These are phyloP conservation scores for Ogataea siamensis DNA, from an alignment of 805 yeast genomes.

Conservation along the genomic window DNA sequence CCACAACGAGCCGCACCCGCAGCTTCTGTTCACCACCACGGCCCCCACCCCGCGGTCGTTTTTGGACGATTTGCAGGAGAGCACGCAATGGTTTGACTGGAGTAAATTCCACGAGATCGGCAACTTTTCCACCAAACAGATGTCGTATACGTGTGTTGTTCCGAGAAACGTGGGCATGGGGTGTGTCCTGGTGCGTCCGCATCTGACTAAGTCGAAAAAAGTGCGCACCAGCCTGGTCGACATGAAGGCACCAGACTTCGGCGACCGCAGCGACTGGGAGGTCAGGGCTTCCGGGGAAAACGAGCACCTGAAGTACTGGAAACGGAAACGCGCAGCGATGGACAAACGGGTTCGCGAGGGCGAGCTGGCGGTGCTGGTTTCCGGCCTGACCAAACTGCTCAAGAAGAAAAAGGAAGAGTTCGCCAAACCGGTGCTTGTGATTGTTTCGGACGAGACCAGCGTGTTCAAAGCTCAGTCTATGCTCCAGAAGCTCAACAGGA, in stretches of 20 bases:
- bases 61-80: slow-evolving; percentile 48
- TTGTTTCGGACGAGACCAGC: slow-evolving; percentile 30
- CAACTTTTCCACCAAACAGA: slow-evolving; percentile 20
- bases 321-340: slow-evolving; percentile 22
- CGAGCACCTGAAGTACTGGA: slow-evolving; percentile 25
- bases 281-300: slow-evolving; percentile 21
- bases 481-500: slow-evolving; percentile 13
- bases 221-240: slow-evolving; percentile 24
- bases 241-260: slow-evolving; percentile 29
- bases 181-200: slow-evolving; percentile 26
- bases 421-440: slow-evolving; percentile 21
- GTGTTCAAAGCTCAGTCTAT: slow-evolving; percentile 16
- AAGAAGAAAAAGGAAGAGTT: slow-evolving; percentile 11
- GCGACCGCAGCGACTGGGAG: slow-evolving; percentile 22
- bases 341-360: slow-evolving; percentile 17
- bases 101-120: slow-evolving; percentile 30
- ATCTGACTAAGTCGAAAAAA: slow-evolving; percentile 17
- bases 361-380: slow-evolving; percentile 26
- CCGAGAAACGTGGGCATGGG: slow-evolving; percentile 26
- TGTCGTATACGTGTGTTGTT: slow-evolving; percentile 22
- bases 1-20: slow-evolving; percentile 35
- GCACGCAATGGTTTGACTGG: slow-evolving; percentile 49
- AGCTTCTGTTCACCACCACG: slow-evolving; percentile 28
- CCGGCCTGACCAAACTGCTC: slow-evolving; percentile 26
- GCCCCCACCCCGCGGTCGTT: slow-evolving; percentile 40